These are phyloP conservation scores for Dacryopinax primogenitus DNA, from an alignment of 768 basidiomycete genomes.

Conservation along the genomic window DNA sequence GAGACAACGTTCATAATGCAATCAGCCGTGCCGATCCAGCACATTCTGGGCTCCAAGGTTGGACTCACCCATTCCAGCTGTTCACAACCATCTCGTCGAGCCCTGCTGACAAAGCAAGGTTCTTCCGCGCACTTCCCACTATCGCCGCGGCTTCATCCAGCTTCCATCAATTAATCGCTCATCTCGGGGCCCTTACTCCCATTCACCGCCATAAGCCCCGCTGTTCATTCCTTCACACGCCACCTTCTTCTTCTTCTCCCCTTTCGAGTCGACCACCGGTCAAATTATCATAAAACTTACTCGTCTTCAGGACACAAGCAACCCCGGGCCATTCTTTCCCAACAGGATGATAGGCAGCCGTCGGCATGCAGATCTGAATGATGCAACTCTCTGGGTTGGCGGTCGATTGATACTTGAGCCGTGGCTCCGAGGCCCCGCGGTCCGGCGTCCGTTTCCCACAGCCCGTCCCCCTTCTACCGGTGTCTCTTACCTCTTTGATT, in stretches of 20 bases:
- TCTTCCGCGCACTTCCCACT: constrained; percentile 8
- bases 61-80: background rate
- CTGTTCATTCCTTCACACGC: background rate
- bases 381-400: background rate
- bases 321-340: background rate
- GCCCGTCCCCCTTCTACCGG: background rate
- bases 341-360: too few relatives aligned
- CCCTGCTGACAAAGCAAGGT: background rate
- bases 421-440: constrained; percentile 10
- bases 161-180: background rate
- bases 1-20: background rate
- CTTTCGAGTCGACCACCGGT: background rate
- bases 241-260: background rate
- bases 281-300: background rate
- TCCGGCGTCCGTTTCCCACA: background rate
- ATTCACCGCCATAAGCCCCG: background rate
- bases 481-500: background rate
- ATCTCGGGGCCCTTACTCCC: background rate
- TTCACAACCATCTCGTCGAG: background rate
- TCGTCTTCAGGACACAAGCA: background rate
- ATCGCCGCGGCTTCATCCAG: constrained; percentile 7
- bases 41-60: too few relatives aligned
- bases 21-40: background rate
- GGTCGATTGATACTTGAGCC: background rate
- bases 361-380: too few relatives aligned